phyloP scores from a whole-genome alignment of 257 asterid species.

The Ehretia macrophylla region DNA sequence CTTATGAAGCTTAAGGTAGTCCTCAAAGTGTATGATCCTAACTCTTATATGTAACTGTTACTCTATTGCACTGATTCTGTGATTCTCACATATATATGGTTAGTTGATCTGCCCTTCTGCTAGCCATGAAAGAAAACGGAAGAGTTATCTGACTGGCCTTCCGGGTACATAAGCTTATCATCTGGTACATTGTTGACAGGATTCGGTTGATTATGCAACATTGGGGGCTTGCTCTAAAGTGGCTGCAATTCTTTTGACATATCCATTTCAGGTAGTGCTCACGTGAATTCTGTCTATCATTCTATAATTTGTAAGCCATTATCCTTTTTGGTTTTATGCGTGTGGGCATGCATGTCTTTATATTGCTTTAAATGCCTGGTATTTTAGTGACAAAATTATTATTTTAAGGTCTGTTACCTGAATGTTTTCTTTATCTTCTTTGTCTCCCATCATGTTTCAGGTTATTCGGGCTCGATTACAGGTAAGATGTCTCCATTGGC shows the following conservation, averaged over 20 bases:
- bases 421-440: background rate
- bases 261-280: constrained; percentile 77
- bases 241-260: constrained; percentile 68
- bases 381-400: no score
- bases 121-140: no score
- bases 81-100: no score
- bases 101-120: no score
- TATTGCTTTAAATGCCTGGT: no score
- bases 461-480: constrained; percentile 93
- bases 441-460: constrained; percentile 32
- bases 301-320: constrained; percentile 1
- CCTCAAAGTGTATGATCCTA: no score
- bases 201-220: constrained; percentile 74
- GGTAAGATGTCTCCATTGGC: constrained; percentile 36
- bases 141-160: background rate
- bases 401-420: background rate
- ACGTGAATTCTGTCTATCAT: constrained; percentile 1
- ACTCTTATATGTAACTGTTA: no score
- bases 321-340: background rate
- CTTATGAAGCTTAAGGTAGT: no score
- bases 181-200: constrained; percentile 38
- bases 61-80: no score
- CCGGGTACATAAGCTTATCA: background rate
- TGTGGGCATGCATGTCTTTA: background rate
- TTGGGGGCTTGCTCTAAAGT: constrained; percentile 91